These are phyloP conservation scores for Yarrowia keelungensis DNA, from an alignment of 805 yeast genomes.

Conservation along the genomic window DNA sequence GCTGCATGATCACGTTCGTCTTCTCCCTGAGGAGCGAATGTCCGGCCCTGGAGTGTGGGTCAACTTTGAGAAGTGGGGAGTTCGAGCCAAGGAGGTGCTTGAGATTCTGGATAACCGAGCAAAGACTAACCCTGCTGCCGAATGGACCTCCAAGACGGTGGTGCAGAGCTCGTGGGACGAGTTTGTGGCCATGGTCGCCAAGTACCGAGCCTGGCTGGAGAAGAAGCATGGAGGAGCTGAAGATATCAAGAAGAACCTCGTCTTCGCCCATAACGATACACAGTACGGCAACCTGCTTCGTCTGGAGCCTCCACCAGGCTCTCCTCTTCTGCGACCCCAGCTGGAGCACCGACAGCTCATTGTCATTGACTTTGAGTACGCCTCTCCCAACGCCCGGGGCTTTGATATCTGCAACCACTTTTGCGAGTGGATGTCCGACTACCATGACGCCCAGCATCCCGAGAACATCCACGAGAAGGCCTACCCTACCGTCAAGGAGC, in stretches of 20 bases:
- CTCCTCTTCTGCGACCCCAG: constrained; percentile 58
- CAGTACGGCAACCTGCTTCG: constrained; percentile 93
- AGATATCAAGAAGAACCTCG: constrained; percentile 58
- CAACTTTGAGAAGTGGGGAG: constrained; percentile 74
- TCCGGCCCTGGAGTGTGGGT: constrained; percentile 75
- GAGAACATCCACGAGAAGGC: constrained; percentile 61
- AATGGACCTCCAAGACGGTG: constrained; percentile 41
- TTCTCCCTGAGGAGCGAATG: constrained; percentile 62
- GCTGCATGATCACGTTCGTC: constrained; percentile 77
- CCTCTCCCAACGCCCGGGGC: constrained; percentile 89
- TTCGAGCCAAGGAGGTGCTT: constrained; percentile 55
- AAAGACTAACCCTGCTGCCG: constrained; percentile 49
- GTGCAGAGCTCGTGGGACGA: constrained; percentile 54
- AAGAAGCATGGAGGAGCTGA: constrained; percentile 55
- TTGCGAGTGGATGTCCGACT: constrained; percentile 97
- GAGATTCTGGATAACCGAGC: constrained; percentile 49
- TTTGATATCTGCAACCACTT: constrained; percentile 93
- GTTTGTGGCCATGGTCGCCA: constrained; percentile 58
- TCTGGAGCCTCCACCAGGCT: constrained; percentile 56
- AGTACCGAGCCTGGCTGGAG: constrained; percentile 70
- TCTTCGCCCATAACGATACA: constrained; percentile 94
- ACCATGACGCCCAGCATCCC: constrained; percentile 65
- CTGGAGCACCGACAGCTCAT: constrained; percentile 75
- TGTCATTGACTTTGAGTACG: constrained; percentile 95
- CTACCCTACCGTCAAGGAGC: constrained; percentile 75